A percentile compares a stretch with the other conserved stretches of the same genome.
Conservation (phyloP, 495 filamentous ascomycete genomes). For the Daldinia childiae region DNA sequence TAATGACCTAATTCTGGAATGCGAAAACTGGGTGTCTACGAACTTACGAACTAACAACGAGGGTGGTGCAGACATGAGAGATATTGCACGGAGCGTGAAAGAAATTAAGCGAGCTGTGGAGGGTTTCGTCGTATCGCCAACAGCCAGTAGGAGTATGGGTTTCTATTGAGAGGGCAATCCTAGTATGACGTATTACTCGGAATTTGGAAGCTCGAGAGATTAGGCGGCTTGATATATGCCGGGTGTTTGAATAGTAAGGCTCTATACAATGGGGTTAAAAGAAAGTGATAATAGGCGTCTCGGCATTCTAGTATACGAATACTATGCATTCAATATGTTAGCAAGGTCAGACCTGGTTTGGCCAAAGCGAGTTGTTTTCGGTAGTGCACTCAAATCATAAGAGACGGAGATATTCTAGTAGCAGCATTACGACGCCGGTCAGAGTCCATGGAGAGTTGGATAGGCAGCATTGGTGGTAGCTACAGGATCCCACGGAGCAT, state of each 20-base stretch:
- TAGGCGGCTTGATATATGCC: constrained; percentile 1
- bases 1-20: constrained; percentile 51
- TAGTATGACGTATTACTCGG: constrained; percentile 5
- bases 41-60: constrained; percentile 34
- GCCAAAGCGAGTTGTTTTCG: neutral
- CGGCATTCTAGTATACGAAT: constrained; percentile 13
- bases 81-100: constrained; percentile 31
- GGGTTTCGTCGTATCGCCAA: constrained; percentile 32
- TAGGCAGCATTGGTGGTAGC: neutral
- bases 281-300: constrained; percentile 1
- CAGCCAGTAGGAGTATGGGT: constrained; percentile 37
- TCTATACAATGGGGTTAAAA: constrained; percentile 16
- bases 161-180: constrained; percentile 35
- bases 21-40: constrained; percentile 49
- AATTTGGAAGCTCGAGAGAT: constrained; percentile 1
- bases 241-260: constrained; percentile 31
- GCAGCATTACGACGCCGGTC: neutral
- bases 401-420: neutral
- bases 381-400: neutral
- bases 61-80: constrained; percentile 46
- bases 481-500: no score
- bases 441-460: neutral
- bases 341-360: neutral
- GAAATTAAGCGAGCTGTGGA: constrained; percentile 40
- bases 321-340: neutral